These are phyloP conservation scores for Cylindrotheca fusiformis DNA, from an alignment of 108 stramenopile species.

Conservation along the genomic window DNA sequence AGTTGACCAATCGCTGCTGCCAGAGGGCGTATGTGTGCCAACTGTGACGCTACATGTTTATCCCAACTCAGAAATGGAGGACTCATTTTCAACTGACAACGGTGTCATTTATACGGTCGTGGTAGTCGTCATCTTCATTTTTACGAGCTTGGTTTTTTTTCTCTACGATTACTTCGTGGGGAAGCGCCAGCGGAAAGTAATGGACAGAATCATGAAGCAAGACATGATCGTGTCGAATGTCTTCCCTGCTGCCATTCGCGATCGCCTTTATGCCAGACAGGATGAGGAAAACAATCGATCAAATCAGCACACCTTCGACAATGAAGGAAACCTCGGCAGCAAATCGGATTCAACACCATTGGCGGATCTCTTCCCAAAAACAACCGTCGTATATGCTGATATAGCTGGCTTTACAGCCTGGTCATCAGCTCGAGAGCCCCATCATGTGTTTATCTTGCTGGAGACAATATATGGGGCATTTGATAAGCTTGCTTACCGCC, in stretches of 20 bases:
- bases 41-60: background rate
- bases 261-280: background rate
- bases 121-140: no score
- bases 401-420: constrained; percentile 10
- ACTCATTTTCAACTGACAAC: background rate
- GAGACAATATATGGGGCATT: constrained; percentile 12
- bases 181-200: constrained; percentile 2
- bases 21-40: background rate
- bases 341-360: background rate
- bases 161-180: constrained; percentile 7
- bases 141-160: constrained; percentile 3
- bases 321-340: background rate
- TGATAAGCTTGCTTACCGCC: background rate
- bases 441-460: constrained; percentile 10
- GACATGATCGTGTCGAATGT: constrained; percentile 8
- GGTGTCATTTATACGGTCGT: background rate
- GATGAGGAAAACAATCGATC: background rate
- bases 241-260: constrained; percentile 1
- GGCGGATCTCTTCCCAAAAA: background rate
- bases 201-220: background rate
- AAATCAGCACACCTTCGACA: background rate
- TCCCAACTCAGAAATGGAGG: constrained; percentile 3
- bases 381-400: constrained; percentile 5
- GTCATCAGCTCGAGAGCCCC: background rate
- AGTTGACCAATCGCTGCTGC: background rate